Percentiles rank a stretch among this genome's conserved stretches.
phyloP scores from a whole-genome alignment of 306 rosid species.

The Cajanus cajan region DNA sequence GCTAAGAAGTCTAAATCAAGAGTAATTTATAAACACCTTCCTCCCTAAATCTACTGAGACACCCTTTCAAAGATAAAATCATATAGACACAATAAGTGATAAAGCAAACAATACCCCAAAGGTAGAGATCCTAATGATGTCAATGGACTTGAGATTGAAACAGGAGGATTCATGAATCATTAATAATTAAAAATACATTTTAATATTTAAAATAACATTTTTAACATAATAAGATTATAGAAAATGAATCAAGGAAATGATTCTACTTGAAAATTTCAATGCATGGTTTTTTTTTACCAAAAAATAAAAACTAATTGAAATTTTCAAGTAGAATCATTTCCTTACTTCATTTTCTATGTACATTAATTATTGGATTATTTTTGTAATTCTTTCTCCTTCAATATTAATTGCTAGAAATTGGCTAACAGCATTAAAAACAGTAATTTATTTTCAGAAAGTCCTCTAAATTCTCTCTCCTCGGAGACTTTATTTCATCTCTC shows the following conservation, averaged over 20 bases:
- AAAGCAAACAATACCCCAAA: too few relatives aligned
- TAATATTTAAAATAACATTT: background rate
- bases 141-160: too few relatives aligned
- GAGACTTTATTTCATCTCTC: background rate
- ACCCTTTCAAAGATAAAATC: too few relatives aligned
- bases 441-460: background rate
- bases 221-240: background rate
- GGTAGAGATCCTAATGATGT: too few relatives aligned
- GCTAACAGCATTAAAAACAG: background rate
- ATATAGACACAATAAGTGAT: too few relatives aligned
- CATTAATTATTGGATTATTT: background rate
- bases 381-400: background rate
- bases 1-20: too few relatives aligned
- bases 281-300: too few relatives aligned
- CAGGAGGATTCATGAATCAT: background rate
- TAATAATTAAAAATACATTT: background rate
- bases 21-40: too few relatives aligned
- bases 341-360: background rate
- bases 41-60: too few relatives aligned
- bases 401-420: background rate
- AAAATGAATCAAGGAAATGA: background rate
- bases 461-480: background rate
- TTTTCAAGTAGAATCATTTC: background rate
- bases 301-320: background rate
- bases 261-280: background rate